Conservation (phyloP, 2,329 filamentous ascomycete species). For the Penicillium capsulatum region DNA sequence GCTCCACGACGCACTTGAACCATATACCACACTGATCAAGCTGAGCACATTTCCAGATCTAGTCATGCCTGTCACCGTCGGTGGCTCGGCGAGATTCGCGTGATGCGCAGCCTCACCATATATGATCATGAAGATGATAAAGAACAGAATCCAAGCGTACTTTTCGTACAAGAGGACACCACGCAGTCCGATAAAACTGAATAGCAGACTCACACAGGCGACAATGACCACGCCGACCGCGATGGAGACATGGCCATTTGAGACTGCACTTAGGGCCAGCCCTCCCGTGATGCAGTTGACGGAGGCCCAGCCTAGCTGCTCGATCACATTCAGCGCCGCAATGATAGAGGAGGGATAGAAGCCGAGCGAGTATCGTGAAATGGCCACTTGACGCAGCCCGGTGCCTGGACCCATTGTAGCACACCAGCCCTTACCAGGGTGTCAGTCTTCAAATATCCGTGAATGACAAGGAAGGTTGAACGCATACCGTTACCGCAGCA, state of each 20-base stretch:
- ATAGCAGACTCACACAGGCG: conserved; percentile 23
- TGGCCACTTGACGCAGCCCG: conserved; percentile 51
- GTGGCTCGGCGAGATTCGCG: conserved; percentile 39
- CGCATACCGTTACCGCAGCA: conserved; percentile 41
- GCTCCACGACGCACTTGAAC: conserved; percentile 22
- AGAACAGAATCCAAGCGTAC: conserved; percentile 32
- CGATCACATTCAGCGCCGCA: conserved; percentile 40
- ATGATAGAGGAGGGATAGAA: conserved; percentile 52
- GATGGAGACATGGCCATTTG: conserved; percentile 30
- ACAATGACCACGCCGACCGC: conserved; percentile 29
- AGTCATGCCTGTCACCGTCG: conserved; percentile 29
- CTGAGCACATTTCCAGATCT: conserved; percentile 28
- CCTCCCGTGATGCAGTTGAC: conserved; percentile 34
- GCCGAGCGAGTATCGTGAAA: conserved; percentile 49
- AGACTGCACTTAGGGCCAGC: conserved; percentile 31
- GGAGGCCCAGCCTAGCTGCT: conserved; percentile 29
- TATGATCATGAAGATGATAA: conserved; percentile 46
- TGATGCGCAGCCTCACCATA: conserved; percentile 45
- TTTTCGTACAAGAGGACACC: conserved; percentile 30
- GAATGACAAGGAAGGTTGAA: too few species aligned
- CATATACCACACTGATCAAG: conserved; percentile 42
- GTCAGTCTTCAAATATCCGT: too few species aligned
- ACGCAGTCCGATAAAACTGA: conserved; percentile 28
- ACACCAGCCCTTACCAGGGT: too few species aligned
- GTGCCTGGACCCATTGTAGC: conserved; percentile 50